Base-by-base conservation (phyloP, 441 rosid genomes). In the Populus hybrid region DNA sequence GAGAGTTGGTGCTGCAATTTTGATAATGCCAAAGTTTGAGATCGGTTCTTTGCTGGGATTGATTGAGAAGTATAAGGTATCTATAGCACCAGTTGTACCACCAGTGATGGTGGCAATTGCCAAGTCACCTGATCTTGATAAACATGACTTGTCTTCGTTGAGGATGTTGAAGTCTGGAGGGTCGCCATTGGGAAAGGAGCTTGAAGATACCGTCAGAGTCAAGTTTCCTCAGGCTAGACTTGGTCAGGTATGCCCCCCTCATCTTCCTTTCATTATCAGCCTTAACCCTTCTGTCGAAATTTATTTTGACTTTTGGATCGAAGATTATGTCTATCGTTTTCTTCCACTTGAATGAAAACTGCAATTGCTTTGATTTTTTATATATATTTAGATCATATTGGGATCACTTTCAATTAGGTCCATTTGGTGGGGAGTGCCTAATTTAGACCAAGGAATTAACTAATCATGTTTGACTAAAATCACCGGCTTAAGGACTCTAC, bases 11-110 rank as follows among this genome's bases (percentile, higher is more conserved):
- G 93, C 92, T 3, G 88, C 93, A 21, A 81, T 91, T 42, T 76
- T 91, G 86, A 87, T 88, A 6, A 86, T 91, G 93, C 90, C 85
- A 6, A 91, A 88, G 82, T 91, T 90, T 33, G 95, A 91, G 33
- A 84, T 88, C 10, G 18, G 75, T 14, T n/a, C 74, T 9, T 45
- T 90, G 53, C n/a, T 84, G 83, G 88, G 85, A 68, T 82, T 91
- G 21, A 82, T 91, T 16, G 76, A 87, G 81, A 87, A 73, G 74
- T 73, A 90, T 33, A 87, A 81, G 87, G 88, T 86, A 12, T 84
- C 93, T 0, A 71, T 91, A 20, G 89, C 89, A 28, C 91, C 95
- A 5, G 75, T 90, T 33, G 95, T 86, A 33, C 95, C 95, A 6
- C 91, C 95, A 14, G 84, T 91, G 21, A 84, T 88, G 70, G 42